Base-by-base conservation (phyloP, 306 rosid genomes). In the Castanea sativa region DNA sequence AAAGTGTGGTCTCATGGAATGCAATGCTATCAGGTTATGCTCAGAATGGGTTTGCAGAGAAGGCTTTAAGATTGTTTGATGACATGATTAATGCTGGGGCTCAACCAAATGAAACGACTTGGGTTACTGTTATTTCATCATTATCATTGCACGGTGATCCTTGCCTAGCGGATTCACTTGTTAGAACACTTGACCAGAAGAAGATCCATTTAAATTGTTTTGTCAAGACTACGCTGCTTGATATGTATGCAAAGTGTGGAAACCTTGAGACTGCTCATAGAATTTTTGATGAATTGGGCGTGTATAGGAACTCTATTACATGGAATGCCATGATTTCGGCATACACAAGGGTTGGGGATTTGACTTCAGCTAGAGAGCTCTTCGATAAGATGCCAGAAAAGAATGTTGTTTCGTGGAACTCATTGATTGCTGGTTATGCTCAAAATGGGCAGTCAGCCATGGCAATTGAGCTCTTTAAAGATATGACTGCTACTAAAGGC, bases 301-400 rank as follows among this genome's bases (percentile, higher is more conserved):
- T 59, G 38, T 65, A 68, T 76, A 85, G 82, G 75, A 89, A 81
- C 80, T 71, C 86, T 53, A 76, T 88, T 32, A 49, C 93, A 27
- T 89, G 92, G 93, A 91, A 91, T 82, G 81, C 83, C 77, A 89
- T 91, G 96, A 88, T 89, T 77, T 83, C 92, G 23, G 96, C 92
- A 53, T 85, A 86, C 83, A 76, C 88, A 76, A 91, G 88, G 82
- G 84, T 76, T 5, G 96, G 93, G 73, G 58, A 88, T 73, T 55
- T 88, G 81, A 55, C 69, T 67, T 78, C 69, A 14, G 96, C 92
- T 38, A 78, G 83, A 65, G 85, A 86, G 61, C 82, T 91, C 74
- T 91, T 91, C 20, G 67, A 91, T 76, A 81, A 86, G 81, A 91
- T 91, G 92, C 90, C 80, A 19, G 76, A 88, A 64, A 88, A 82